Evolutionary conservation across 768 basidiomycete species (phyloP).

Genomic region (Gloeopeniophorella convolvens): DNA sequence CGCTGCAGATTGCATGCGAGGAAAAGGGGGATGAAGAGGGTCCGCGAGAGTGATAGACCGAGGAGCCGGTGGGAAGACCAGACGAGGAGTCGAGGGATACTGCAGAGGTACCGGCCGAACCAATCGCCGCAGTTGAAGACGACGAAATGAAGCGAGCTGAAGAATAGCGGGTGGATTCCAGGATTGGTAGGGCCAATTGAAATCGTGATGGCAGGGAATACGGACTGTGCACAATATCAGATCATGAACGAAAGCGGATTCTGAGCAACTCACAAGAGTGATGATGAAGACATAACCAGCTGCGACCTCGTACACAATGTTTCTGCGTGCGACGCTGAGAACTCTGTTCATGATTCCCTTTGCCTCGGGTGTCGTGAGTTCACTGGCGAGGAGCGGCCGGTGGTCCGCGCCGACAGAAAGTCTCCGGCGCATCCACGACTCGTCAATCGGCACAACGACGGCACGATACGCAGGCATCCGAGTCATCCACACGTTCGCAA

Average conservation of each 20-base stretch:
- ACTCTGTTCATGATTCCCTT: constrained; percentile 33
- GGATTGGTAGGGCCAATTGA: constrained; percentile 64
- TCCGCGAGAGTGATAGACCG: constrained; percentile 57
- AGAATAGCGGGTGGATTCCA: constrained; percentile 70
- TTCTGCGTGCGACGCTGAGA: constrained; percentile 52
- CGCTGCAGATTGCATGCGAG: constrained; percentile 82
- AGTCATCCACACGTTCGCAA: constrained; percentile 51
- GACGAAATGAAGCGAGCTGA: constrained; percentile 72
- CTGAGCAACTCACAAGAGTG: constrained; percentile 56
- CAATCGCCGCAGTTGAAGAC: constrained; percentile 72
- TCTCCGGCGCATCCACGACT: constrained; percentile 18
- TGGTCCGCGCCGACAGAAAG: constrained; percentile 30
- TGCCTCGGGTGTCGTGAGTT: constrained; percentile 28
- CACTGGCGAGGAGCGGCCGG: constrained; percentile 29
- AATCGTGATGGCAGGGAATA: constrained; percentile 82
- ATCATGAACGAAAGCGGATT: background rate
- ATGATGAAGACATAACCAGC: constrained; percentile 70
- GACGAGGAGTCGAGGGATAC: constrained; percentile 55
- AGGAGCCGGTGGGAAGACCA: constrained; percentile 66
- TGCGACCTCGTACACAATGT: constrained; percentile 63
- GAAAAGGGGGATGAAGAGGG: constrained; percentile 79
- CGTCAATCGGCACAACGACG: constrained; percentile 44
- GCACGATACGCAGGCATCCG: constrained; percentile 53
- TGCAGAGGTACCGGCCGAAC: constrained; percentile 59
- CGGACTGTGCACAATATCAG: constrained; percentile 45